These are phyloP conservation scores for Coemansia asiatica DNA, from an alignment of 192 early-diverging fungal species.

Conservation along the genomic window DNA sequence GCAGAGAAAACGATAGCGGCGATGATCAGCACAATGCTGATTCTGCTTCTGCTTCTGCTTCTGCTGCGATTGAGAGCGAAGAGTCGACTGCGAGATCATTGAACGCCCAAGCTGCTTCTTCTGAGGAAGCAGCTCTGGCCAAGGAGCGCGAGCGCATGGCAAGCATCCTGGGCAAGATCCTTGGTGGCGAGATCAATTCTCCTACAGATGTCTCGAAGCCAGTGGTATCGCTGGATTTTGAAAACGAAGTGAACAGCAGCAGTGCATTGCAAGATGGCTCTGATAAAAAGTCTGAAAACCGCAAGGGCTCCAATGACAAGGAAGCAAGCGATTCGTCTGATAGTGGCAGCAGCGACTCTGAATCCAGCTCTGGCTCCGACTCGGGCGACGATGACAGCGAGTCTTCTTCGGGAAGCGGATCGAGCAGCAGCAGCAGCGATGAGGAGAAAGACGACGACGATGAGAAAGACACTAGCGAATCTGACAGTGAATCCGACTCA, in stretches of 20 bases:
- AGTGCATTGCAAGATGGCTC: conserved; percentile 11
- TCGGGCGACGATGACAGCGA: conserved; percentile 1
- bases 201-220: background rate
- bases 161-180: conserved; percentile 22
- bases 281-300: conserved; percentile 2
- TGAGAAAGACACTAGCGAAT: background rate
- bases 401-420: background rate
- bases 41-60: too few species aligned
- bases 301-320: background rate
- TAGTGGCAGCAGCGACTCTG: conserved; percentile 8
- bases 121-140: conserved; percentile 22
- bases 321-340: conserved; percentile 1
- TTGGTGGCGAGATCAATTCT: background rate
- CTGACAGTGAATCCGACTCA: conserved; percentile 13
- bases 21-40: too few species aligned
- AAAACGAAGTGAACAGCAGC: background rate
- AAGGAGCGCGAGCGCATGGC: conserved; percentile 44
- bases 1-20: too few species aligned
- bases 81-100: background rate
- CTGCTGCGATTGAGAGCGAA: too few species aligned
- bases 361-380: conserved; percentile 6
- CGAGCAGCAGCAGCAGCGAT: too few species aligned
- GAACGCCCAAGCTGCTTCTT: background rate
- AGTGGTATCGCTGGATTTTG: conserved; percentile 11
- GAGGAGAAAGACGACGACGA: background rate